Conservation (phyloP, 192 early-diverging fungal genomes). For the Funneliformis mosseae region DNA sequence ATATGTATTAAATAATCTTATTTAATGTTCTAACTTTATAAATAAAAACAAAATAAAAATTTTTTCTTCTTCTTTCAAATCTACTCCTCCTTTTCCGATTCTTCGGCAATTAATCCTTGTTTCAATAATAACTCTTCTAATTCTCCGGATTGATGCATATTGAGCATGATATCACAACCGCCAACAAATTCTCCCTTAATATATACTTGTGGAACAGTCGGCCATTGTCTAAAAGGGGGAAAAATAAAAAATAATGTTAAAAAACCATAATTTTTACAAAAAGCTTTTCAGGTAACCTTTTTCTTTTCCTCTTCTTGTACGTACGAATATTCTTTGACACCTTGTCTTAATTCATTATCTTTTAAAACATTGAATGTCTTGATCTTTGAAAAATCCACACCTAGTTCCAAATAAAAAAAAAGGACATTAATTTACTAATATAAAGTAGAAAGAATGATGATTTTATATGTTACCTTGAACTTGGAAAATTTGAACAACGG, state of each 20-base stretch:
- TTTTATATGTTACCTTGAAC: constrained; percentile 58
- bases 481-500: constrained; percentile 88
- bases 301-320: constrained; percentile 15
- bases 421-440: background rate
- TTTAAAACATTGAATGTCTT: constrained; percentile 83
- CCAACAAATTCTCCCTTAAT: constrained; percentile 96
- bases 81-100: background rate
- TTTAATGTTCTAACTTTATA: too few species aligned
- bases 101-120: constrained; percentile 55
- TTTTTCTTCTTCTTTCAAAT: background rate
- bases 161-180: constrained; percentile 90
- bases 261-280: background rate
- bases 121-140: constrained; percentile 78
- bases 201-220: constrained; percentile 95
- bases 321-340: constrained; percentile 91
- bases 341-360: constrained; percentile 88
- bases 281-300: background rate
- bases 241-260: background rate
- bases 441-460: background rate
- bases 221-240: constrained; percentile 69
- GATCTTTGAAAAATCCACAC: constrained; percentile 68
- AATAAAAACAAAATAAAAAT: too few species aligned
- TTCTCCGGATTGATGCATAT: constrained; percentile 89
- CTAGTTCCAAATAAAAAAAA: constrained; percentile 35
- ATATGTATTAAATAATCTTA: too few species aligned